Evolutionary conservation across 2,329 filamentous ascomycete species (phyloP).

Genomic region (Dryadomyces sulphureus): DNA sequence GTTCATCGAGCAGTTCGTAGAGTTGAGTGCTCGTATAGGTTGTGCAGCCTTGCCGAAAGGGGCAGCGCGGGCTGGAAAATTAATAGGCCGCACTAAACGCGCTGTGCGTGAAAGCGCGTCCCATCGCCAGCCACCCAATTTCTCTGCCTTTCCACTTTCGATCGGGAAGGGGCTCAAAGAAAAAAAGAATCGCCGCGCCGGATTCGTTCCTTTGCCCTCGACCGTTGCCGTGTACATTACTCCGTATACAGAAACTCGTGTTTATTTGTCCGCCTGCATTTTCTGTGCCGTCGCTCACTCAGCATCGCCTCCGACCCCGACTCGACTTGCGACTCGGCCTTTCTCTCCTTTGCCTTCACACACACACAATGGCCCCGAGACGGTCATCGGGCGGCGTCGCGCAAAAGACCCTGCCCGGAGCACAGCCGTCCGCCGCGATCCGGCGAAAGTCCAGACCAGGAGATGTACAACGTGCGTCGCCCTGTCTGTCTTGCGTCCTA

Average conservation of each 20-base stretch:
- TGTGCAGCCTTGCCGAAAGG: too few species aligned
- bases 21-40: too few species aligned
- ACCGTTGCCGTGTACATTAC: not conserved
- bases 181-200: not conserved
- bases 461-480: constrained; percentile 25
- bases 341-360: not conserved
- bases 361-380: constrained; percentile 6
- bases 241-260: not conserved
- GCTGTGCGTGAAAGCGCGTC: not conserved
- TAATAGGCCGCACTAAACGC: not conserved
- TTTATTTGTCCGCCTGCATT: not conserved
- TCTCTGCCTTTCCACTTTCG: not conserved
- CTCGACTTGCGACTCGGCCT: not conserved
- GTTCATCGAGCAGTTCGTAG: too few species aligned
- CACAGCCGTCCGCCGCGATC: constrained; percentile 7
- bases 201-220: not conserved
- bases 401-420: constrained; percentile 1
- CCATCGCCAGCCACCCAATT: constrained; percentile 8
- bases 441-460: constrained; percentile 20
- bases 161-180: not conserved
- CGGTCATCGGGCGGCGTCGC: constrained; percentile 2
- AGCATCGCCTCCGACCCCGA: not conserved
- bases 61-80: not conserved
- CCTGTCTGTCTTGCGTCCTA: too few species aligned
- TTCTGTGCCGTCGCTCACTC: not conserved